Percentiles rank a stretch among this genome's conserved stretches.
Evolutionary conservation across 2,329 filamentous ascomycete genomes (phyloP).

Genomic region (Ophiognomonia clavigignenti-juglandacearum): DNA sequence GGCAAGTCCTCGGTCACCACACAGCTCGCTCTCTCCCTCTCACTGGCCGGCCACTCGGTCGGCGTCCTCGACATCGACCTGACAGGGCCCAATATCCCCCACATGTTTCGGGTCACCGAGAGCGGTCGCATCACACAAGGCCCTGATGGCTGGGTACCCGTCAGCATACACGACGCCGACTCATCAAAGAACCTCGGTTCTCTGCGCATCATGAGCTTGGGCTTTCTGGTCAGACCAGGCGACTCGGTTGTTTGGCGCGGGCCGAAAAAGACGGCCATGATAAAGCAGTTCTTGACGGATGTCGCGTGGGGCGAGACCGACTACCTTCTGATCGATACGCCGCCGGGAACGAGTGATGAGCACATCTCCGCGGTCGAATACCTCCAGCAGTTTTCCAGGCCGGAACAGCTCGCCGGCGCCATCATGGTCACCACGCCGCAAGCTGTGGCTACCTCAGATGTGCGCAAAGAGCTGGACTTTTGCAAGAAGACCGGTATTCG

Average conservation of each 20-base stretch:
- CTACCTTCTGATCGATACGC: constrained; percentile 91
- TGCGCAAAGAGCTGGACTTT: constrained; percentile 92
- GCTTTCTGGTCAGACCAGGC: constrained; percentile 79
- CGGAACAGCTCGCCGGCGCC: constrained; percentile 73
- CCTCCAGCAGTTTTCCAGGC: constrained; percentile 57
- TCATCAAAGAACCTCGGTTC: constrained; percentile 50
- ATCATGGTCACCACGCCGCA: constrained; percentile 96
- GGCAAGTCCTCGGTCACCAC: constrained; percentile 98
- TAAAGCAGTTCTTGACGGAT: constrained; percentile 89
- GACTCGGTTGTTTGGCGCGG: constrained; percentile 97
- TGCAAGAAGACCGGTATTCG: constrained; percentile 77
- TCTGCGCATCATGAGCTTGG: constrained; percentile 84
- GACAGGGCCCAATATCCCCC: constrained; percentile 92
- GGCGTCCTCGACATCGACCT: constrained; percentile 95
- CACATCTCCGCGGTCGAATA: constrained; percentile 94
- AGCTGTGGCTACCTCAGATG: constrained; percentile 87
- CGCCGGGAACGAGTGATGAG: constrained; percentile 93
- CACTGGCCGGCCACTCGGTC: constrained; percentile 79
- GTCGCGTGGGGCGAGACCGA: constrained; percentile 86
- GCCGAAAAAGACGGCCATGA: constrained; percentile 98
- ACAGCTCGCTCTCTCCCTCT: constrained; percentile 85
- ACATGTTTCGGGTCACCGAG: constrained; percentile 85
- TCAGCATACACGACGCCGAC: constrained; percentile 68
- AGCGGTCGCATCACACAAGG: constrained; percentile 81
- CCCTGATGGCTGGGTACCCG: constrained; percentile 87